A percentile compares a stretch with the other conserved stretches of the same genome.
Evolutionary conservation across 176 grass and related monocot species (phyloP).

Genomic region (Phoenix roebelenii): DNA sequence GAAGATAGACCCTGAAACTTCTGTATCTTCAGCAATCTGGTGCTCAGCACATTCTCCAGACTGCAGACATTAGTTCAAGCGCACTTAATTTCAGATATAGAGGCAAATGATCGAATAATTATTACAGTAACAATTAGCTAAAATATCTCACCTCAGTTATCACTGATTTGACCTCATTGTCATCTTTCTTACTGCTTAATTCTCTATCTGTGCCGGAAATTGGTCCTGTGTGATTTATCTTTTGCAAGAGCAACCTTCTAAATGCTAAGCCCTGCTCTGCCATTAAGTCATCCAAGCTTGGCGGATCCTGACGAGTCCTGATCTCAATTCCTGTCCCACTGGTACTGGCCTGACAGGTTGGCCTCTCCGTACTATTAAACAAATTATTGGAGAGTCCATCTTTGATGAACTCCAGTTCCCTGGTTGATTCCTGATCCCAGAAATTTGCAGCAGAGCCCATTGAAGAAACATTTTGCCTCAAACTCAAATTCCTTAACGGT

Average conservation of each 20-base stretch:
- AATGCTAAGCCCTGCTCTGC: neutral
- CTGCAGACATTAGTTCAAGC: too few relatives aligned
- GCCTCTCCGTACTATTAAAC: neutral
- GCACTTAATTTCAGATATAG: too few relatives aligned
- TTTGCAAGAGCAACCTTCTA: conserved; percentile 3
- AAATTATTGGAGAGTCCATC: too few relatives aligned
- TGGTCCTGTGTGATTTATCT: neutral
- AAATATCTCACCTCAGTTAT: conserved; percentile 9
- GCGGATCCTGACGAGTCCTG: neutral
- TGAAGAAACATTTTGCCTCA: too few relatives aligned
- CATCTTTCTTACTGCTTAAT: neutral
- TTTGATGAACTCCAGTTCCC: too few relatives aligned
- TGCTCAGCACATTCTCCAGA: too few relatives aligned
- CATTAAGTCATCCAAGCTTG: neutral
- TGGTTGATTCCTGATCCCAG: too few relatives aligned
- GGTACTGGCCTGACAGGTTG: neutral
- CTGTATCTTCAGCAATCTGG: too few relatives aligned
- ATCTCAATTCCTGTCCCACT: conserved; percentile 1
- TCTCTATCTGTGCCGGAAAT: neutral
- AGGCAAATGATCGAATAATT: too few relatives aligned
- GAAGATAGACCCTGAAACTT: too few relatives aligned
- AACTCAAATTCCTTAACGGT: too few relatives aligned
- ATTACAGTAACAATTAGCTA: neutral
- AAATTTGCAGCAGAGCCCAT: too few relatives aligned
- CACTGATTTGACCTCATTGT: neutral